phyloP scores from a whole-genome alignment of 2,329 filamentous ascomycete genomes.

The Fusarium verrucosum region DNA sequence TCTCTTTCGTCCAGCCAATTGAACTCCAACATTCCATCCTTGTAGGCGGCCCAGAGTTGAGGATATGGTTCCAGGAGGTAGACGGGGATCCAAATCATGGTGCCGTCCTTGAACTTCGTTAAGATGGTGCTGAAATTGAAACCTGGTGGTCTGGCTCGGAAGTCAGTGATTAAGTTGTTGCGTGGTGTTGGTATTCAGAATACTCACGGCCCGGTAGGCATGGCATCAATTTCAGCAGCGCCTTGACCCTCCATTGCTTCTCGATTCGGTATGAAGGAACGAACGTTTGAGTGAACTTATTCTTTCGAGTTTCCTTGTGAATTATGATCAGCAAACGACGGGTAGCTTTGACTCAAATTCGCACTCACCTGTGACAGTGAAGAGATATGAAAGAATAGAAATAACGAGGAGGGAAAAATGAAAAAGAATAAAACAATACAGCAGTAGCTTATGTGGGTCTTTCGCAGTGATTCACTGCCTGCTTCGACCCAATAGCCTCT shows the following conservation, averaged over 20 bases:
- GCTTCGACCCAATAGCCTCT: too few species aligned
- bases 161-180: not conserved
- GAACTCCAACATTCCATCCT: not conserved
- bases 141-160: not conserved
- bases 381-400: not conserved
- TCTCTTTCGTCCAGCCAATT: not conserved
- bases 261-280: too few species aligned
- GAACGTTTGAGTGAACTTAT: not conserved
- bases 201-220: not conserved
- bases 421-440: not conserved
- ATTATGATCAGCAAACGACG: not conserved
- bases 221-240: not conserved
- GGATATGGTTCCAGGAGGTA: not conserved
- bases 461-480: not conserved
- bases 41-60: not conserved
- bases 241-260: not conserved
- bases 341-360: too few species aligned
- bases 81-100: not conserved
- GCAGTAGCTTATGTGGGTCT: not conserved
- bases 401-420: not conserved
- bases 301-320: not conserved
- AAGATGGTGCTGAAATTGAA: not conserved
- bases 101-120: not conserved
- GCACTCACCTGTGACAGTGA: not conserved
- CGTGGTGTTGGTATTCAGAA: not conserved